Evolutionary conservation across 1,284 basidiomycete genomes (phyloP), one percentile per base, ranked within the genome.

Genomic region (Thelephora terrestris): DNA sequence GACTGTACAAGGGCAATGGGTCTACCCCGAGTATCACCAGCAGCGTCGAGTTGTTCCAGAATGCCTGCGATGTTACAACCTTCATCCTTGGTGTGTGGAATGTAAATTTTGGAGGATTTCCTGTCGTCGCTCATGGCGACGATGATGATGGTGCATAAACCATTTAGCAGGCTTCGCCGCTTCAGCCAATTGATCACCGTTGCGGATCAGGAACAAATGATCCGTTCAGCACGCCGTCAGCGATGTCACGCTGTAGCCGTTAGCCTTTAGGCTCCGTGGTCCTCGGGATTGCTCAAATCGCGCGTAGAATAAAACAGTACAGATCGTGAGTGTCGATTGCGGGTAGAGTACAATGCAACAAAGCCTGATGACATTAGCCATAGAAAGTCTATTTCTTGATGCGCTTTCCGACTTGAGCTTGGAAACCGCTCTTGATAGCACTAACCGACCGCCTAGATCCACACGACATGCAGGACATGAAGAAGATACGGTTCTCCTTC

Each of bases 401-500:
- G 60, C 85, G 73, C 72, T 79, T 86, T 48, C 93, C 92, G 54
- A 96, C 89, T 67, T 97, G 93, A 47, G 95, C 95, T 71, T 95
- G 90, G 84, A 91, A 99, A 74, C 95, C 95, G 55, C 89, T 91
- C 83, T 98, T 98, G 83, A 99, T 97, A 37, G 93, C 76, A 56
- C 89, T 87, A 59, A 99, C 95, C 54, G 91, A 95, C 47, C 95
- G 81, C 60, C 88, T 76, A 54, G 86, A 92, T 7, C 92, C 92
- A 64, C 92, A 97, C 21, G 89, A 85, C 70, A 96, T 90, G 73
- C 95, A 98, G 0, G 90, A 84, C 78, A 99, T 93, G 76, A 99
- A 99, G 77, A 95, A 98, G 63, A 99, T 91, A 70, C 95, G 90
- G 70, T 98, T 97, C 71, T 98, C 93, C 70, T 98, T 98, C 44